These are phyloP conservation scores for Lithohypha guttulata DNA, from an alignment of 2,329 filamentous ascomycete genomes.

Conservation along the genomic window DNA sequence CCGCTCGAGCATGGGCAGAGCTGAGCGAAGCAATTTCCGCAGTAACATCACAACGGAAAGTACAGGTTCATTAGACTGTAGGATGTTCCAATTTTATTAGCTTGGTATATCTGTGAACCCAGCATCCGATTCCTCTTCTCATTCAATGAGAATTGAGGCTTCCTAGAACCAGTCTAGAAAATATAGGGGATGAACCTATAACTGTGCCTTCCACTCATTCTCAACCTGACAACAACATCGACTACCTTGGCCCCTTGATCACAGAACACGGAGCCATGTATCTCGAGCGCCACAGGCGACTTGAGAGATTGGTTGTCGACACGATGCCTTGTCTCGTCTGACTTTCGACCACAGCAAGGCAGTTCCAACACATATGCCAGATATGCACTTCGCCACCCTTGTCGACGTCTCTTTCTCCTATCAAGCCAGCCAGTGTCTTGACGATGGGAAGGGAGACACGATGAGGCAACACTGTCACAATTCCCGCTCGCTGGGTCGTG, in stretches of 20 bases:
- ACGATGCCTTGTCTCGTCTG: background rate
- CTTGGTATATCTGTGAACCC: slow-evolving; percentile 30
- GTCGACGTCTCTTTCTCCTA: slow-evolving; percentile 19
- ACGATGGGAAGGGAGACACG: slow-evolving; percentile 16
- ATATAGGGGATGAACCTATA: slow-evolving; percentile 46
- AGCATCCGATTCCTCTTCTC: slow-evolving; percentile 41
- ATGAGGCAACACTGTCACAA: slow-evolving; percentile 3
- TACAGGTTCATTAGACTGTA: too few species aligned
- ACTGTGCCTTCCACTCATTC: slow-evolving; percentile 6
- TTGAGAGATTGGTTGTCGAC: slow-evolving; percentile 9
- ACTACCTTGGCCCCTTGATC: slow-evolving; percentile 22
- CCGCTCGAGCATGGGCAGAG: too few species aligned
- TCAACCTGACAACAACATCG: slow-evolving; percentile 4
- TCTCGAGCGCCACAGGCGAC: slow-evolving; percentile 26
- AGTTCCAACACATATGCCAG: slow-evolving; percentile 27
- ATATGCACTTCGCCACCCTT: slow-evolving; percentile 24
- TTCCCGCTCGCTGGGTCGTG: background rate
- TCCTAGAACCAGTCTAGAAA: slow-evolving; percentile 37
- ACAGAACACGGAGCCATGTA: slow-evolving; percentile 26
- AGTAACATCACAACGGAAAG: too few species aligned
- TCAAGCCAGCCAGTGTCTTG: slow-evolving; percentile 28
- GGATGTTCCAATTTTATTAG: slow-evolving; percentile 24
- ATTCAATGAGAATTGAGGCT: slow-evolving; percentile 27
- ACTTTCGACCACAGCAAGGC: slow-evolving; percentile 13
- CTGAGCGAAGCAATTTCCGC: too few species aligned